Percentiles rank a stretch among this genome's conserved stretches.
Evolutionary conservation across 257 asterid genomes (phyloP).

Genomic region (Salvia rosmarinus): DNA sequence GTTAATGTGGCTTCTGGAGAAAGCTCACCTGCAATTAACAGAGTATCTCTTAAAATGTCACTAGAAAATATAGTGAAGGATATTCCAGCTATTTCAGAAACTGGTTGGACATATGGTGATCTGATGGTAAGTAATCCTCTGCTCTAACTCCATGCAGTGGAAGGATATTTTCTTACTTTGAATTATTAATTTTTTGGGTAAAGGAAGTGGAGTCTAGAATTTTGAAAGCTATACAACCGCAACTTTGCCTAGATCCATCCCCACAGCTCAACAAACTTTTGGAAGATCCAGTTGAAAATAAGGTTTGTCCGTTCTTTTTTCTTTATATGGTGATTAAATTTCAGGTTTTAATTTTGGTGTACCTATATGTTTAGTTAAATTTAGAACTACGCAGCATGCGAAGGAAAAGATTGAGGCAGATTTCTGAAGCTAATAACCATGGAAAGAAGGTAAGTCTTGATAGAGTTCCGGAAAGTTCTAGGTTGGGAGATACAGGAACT

Average conservation of each 20-base stretch:
- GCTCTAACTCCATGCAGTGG: constrained; percentile 26
- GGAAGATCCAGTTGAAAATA: constrained; percentile 50
- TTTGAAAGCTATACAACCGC: constrained; percentile 88
- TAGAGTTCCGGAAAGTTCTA: constrained; percentile 68
- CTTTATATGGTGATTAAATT: not conserved
- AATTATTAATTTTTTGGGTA: constrained; percentile 39
- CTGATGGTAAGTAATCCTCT: constrained; percentile 72
- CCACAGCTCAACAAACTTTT: constrained; percentile 72
- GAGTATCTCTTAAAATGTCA: constrained; percentile 79
- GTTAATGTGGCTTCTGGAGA: constrained; percentile 44
- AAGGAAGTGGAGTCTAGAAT: constrained; percentile 98
- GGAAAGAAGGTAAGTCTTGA: constrained; percentile 71
- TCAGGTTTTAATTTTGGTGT: constrained; percentile 27
- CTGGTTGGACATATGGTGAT: constrained; percentile 97
- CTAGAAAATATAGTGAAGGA: constrained; percentile 94
- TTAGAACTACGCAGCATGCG: constrained; percentile 68
- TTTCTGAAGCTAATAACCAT: constrained; percentile 63
- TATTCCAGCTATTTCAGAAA: constrained; percentile 77
- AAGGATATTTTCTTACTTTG: constrained; percentile 32
- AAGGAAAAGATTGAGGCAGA: constrained; percentile 70
- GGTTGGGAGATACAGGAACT: constrained; percentile 61
- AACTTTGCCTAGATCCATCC: constrained; percentile 77
- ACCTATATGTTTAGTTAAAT: constrained; percentile 60
- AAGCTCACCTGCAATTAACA: constrained; percentile 61
- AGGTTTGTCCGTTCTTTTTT: constrained; percentile 49